Conservation (phyloP, 2,329 filamentous ascomycete genomes). For the Talaromyces sp. region DNA sequence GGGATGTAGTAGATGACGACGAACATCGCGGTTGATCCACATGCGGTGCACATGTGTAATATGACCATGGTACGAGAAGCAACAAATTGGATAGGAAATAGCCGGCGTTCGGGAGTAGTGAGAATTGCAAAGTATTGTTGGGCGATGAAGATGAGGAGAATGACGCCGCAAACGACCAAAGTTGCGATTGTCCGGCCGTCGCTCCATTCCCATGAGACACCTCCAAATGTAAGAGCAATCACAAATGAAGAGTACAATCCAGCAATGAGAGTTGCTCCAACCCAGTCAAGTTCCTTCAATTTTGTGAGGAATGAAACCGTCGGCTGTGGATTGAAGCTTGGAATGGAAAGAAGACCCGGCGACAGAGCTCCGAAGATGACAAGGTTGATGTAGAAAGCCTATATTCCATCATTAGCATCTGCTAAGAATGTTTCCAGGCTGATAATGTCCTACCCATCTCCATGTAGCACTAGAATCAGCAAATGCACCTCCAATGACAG, state of each 20-base stretch:
- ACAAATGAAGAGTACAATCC: not conserved
- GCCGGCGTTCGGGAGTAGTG: not conserved
- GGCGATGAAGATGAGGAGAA: not conserved
- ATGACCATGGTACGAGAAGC: not conserved
- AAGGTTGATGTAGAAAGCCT: slow-evolving; percentile 30
- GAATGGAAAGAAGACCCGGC: slow-evolving; percentile 28
- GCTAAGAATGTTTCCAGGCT: not conserved
- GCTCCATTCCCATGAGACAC: not conserved
- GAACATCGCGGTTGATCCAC: not conserved
- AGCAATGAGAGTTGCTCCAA: not conserved
- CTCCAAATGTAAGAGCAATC: not conserved
- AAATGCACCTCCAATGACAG: slow-evolving; percentile 39
- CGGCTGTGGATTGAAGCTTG: slow-evolving; percentile 2
- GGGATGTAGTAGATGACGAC: not conserved
- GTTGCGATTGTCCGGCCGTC: not conserved
- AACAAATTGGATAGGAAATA: not conserved
- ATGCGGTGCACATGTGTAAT: not conserved
- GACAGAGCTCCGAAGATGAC: slow-evolving; percentile 42
- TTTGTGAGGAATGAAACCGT: not conserved
- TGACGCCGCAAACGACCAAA: not conserved
- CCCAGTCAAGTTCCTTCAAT: not conserved
- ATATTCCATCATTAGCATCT: not conserved
- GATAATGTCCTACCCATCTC: slow-evolving; percentile 36
- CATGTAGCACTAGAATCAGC: slow-evolving; percentile 27
- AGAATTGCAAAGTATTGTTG: not conserved